A percentile compares a stretch with the other conserved stretches of the same genome.
Evolutionary conservation across 805 yeast genomes (phyloP).

Genomic region (Nematodospora valgi): DNA sequence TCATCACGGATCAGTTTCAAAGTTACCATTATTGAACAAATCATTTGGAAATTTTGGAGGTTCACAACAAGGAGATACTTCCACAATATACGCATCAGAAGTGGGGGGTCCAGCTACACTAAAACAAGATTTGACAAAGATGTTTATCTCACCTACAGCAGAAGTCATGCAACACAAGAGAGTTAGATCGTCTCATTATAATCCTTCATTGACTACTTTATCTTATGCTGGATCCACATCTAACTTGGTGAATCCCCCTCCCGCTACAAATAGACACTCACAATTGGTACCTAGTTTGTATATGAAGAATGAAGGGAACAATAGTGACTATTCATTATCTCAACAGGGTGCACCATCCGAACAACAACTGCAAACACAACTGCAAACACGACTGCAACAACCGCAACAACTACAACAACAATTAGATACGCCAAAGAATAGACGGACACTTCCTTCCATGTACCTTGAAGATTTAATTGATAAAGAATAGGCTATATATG

Average conservation of each 20-base stretch:
- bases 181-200: constrained; percentile 21
- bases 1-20: constrained; percentile 21
- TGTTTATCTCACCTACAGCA: constrained; percentile 79
- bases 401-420: constrained; percentile 7
- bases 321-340: constrained; percentile 26
- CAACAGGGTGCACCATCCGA: constrained; percentile 9
- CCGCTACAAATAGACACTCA: constrained; percentile 26
- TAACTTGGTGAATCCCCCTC: constrained; percentile 16
- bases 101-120: constrained; percentile 28
- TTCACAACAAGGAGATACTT: constrained; percentile 25
- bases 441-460: constrained; percentile 45
- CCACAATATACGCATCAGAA: constrained; percentile 32
- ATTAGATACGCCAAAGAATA: constrained; percentile 16
- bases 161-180: constrained; percentile 58
- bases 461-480: constrained; percentile 51
- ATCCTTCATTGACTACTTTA: constrained; percentile 18
- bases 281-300: constrained; percentile 35
- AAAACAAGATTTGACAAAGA: constrained; percentile 41
- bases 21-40: constrained; percentile 26
- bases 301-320: constrained; percentile 34
- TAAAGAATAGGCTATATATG: constrained; percentile 12
- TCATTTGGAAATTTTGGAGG: constrained; percentile 14
- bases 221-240: constrained; percentile 15
- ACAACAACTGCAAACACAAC: constrained; percentile 3
- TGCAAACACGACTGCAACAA: constrained; percentile 5